These are phyloP conservation scores for Thielaviopsis musarum DNA, from an alignment of 2,329 filamentous ascomycete genomes.

Conservation along the genomic window DNA sequence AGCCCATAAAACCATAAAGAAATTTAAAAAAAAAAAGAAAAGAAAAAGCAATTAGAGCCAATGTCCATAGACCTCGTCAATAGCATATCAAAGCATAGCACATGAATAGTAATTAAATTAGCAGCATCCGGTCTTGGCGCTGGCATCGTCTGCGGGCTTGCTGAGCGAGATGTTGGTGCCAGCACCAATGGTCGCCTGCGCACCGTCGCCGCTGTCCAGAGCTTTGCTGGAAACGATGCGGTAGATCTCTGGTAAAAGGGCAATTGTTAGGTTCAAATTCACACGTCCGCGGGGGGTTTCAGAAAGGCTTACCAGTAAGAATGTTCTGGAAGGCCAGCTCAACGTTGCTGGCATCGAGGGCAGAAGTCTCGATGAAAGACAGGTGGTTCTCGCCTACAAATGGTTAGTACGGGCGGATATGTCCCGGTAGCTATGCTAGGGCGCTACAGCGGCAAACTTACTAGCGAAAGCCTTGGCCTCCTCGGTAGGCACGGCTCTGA, in stretches of 20 bases:
- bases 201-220: slow-evolving; percentile 72
- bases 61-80: slow-evolving; percentile 1
- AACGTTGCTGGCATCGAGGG: slow-evolving; percentile 95
- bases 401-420: slow-evolving; percentile 13
- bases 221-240: slow-evolving; percentile 97
- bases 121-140: slow-evolving; percentile 66
- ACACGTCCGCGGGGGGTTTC: background rate
- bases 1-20: background rate
- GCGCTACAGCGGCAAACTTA: slow-evolving; percentile 26
- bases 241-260: slow-evolving; percentile 65
- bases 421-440: slow-evolving; percentile 8
- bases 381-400: slow-evolving; percentile 80
- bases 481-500: slow-evolving; percentile 91
- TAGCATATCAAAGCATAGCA: slow-evolving; percentile 9
- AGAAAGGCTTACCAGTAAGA: slow-evolving; percentile 58
- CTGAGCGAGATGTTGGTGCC: slow-evolving; percentile 75
- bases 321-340: slow-evolving; percentile 99
- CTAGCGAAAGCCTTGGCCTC: slow-evolving; percentile 97
- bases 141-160: slow-evolving; percentile 61
- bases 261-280: slow-evolving; percentile 10
- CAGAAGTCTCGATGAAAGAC: slow-evolving; percentile 98
- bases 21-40: background rate
- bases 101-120: slow-evolving; percentile 26
- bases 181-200: slow-evolving; percentile 62
- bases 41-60: slow-evolving; percentile 1